These are phyloP conservation scores for Coemansia sp. DNA, from an alignment of 192 early-diverging fungal species.

Conservation along the genomic window DNA sequence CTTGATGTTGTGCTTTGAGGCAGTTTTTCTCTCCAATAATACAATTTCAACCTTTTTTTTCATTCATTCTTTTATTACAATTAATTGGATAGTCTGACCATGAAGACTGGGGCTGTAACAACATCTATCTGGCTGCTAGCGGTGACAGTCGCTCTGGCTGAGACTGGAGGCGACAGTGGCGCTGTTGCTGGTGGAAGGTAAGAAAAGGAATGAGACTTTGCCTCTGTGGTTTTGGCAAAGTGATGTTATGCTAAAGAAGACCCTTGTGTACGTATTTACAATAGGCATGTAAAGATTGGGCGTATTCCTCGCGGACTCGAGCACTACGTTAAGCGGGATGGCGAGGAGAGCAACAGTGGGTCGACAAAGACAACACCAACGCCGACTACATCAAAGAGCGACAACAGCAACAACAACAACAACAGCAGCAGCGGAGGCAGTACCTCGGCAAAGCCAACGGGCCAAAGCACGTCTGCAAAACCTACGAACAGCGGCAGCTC, in stretches of 20 bases:
- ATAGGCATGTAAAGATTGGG: conserved; percentile 11
- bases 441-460: conserved; percentile 5
- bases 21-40: neutral
- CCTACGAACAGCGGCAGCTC: conserved; percentile 22
- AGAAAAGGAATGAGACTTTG: neutral
- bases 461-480: conserved; percentile 19
- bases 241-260: neutral
- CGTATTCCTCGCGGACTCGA: conserved; percentile 5
- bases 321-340: neutral
- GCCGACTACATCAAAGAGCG: neutral
- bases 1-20: neutral
- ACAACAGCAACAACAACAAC: neutral
- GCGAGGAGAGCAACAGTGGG: neutral
- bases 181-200: neutral
- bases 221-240: neutral
- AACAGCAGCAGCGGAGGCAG: neutral
- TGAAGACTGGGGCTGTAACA: neutral
- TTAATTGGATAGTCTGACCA: neutral
- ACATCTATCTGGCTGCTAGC: neutral
- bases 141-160: neutral
- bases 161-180: neutral
- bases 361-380: conserved; percentile 3
- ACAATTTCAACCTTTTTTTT: neutral
- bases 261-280: neutral
- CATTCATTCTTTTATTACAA: neutral